Base-by-base conservation (phyloP, 768 basidiomycete species). In the Boletellus ananas region DNA sequence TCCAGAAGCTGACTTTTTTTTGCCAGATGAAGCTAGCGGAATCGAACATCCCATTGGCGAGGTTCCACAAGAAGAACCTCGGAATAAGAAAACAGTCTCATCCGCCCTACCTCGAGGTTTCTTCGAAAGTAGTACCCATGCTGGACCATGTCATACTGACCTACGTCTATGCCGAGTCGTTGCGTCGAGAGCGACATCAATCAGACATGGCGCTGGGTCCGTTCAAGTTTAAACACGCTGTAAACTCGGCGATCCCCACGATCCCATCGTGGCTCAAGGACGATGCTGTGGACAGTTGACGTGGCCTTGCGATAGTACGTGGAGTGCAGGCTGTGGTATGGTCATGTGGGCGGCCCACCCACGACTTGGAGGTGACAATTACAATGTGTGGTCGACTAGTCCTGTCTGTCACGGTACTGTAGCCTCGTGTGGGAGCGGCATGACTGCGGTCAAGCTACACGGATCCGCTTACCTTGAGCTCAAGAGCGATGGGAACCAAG, bases 111-210 rank as follows among this genome's bases (percentile, higher is more conserved):
- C 60, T 67, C 0, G 54, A 66, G 10, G 45, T 67, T 31, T 62
- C 62, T 34, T 46, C 49, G 0, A 53, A 46, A 20, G 53, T 57
- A 40, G 10, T 51, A 18, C 37, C 46, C 16, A 66, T 68, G 60
- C 25, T 64, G 23, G 66, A 68, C 35, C 52, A 62, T 6, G 54
- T 67, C 40, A 53, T 67, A 34, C 43, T 64, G 21, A 68, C 66
- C 0, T 66, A 58, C 31, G 27, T 66, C 23, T 65, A 61, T 17
- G 57, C 58, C 34, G 64, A 66, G 55, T 65, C 55, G 25, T 23
- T 63, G 41, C 57, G 62, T 11, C 60, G 51, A 43, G 59, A 63
- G 20, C 55, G 61, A 34, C 47, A 60, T 42, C 7, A 38, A 27
- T 44, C 47, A 17, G 46, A 43, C 34, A 20, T 41, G 16, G n/a